Conservation (phyloP, 2,329 filamentous ascomycete genomes). For the Coniochaeta sp. region DNA sequence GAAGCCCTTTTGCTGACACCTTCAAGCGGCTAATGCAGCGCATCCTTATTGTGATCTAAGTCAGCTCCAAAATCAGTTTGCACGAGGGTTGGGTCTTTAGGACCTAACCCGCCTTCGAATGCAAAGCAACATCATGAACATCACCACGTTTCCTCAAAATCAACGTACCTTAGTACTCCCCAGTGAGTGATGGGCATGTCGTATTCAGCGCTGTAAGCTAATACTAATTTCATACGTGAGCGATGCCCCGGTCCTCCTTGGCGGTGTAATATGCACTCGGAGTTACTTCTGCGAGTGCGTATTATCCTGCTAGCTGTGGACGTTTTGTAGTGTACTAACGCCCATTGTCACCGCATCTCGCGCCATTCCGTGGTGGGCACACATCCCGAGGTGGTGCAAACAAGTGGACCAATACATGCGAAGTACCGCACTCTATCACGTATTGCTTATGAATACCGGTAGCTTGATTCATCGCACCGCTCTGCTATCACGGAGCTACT, state of each 20-base stretch:
- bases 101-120: neutral
- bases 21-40: neutral
- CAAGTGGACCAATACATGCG: too few relatives aligned
- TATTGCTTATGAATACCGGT: too few relatives aligned
- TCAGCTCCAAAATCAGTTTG: neutral
- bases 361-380: too few relatives aligned
- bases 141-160: too few relatives aligned
- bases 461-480: neutral
- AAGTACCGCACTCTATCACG: too few relatives aligned
- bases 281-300: neutral
- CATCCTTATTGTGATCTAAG: neutral
- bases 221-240: neutral
- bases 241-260: neutral
- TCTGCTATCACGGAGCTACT: neutral
- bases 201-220: neutral
- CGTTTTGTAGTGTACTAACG: neutral
- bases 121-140: neutral
- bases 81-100: neutral
- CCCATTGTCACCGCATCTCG: neutral
- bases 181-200: neutral
- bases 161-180: too few relatives aligned
- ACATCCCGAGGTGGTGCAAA: too few relatives aligned
- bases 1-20: neutral
- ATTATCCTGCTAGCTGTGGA: too few relatives aligned
- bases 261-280: neutral